phyloP scores from a whole-genome alignment of 2,329 filamentous ascomycete genomes.

The Cercospora sp. region DNA sequence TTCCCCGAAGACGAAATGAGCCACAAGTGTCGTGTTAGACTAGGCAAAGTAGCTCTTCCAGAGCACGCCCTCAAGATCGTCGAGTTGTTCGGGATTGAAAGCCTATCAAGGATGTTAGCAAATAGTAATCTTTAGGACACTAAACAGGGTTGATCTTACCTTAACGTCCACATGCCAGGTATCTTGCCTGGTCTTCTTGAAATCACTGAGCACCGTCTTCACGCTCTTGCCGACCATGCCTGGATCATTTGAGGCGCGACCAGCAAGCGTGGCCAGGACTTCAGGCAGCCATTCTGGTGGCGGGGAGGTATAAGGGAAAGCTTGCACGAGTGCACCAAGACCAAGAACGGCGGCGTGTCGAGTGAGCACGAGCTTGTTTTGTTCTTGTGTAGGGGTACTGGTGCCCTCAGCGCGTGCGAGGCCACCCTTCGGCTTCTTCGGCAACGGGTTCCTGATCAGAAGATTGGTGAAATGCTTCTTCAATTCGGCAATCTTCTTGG shows the following conservation, averaged over 20 bases:
- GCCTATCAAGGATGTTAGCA: constrained; percentile 49
- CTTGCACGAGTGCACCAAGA: constrained; percentile 85
- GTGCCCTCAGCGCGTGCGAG: constrained; percentile 44
- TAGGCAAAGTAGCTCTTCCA: constrained; percentile 99
- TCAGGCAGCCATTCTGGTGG: constrained; percentile 94
- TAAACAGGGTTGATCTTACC: constrained; percentile 56
- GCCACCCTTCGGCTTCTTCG: constrained; percentile 60
- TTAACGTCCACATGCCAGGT: constrained; percentile 98
- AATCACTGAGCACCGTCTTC: constrained; percentile 89
- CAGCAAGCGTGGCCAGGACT: constrained; percentile 79
- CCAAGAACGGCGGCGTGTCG: constrained; percentile 91
- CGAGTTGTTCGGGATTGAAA: constrained; percentile 88
- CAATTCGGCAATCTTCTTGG: constrained; percentile 72
- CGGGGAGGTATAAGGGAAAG: constrained; percentile 92
- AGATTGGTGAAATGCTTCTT: constrained; percentile 76
- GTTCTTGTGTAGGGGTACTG: constrained; percentile 67
- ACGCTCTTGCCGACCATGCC: constrained; percentile 95
- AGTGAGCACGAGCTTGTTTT: constrained; percentile 74
- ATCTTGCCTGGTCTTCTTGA: constrained; percentile 99
- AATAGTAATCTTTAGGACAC: neutral
- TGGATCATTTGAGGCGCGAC: constrained; percentile 80
- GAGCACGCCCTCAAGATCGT: constrained; percentile 91
- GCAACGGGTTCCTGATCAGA: constrained; percentile 81
- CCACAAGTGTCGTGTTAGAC: neutral
- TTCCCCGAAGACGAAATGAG: neutral